Evolutionary conservation across 768 basidiomycete species (phyloP), one percentile per base, ranked within the genome.

Genomic region (Russula virescens): DNA sequence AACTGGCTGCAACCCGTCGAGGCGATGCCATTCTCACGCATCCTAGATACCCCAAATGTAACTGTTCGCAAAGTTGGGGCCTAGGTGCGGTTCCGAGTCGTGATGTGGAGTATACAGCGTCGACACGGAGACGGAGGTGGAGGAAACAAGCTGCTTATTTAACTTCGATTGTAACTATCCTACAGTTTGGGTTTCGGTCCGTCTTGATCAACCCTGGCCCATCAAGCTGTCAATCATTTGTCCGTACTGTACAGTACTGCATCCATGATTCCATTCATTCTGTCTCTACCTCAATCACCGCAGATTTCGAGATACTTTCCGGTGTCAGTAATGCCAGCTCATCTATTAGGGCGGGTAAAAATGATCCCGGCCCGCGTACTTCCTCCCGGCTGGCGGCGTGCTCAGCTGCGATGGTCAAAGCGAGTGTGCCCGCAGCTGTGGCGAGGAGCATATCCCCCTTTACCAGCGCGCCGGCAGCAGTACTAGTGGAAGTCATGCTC

Each of bases 1-100:
- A 98, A 97, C 71, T 97, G 95, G 95, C 76, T 98, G 61, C 95
- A 98, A 71, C 94, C 95, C 1, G 93, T 93, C 3, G 66, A 76
- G 11, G 81, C 78, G 14, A 88, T 91, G 87, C 91, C 94, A 1
- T 97, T 98, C 75, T 80, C 85, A 26, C 80, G 74, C 65, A 75
- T 89, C 26, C 69, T 89, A 8, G 73, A 75, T 42, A 60, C 58
- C 2, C 74, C 73, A 35, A 73, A 72, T 58, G 49, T 63, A 1
- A 65, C 57, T 16, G 61, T 69, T 3, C 62, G 70, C 19, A 50
- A 60, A 5, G 60, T 69, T 13, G 65, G 61, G n/a, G 68, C 58
- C 14, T 68, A 56, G 60, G 10, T 40, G 1, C 8, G 35, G 45
- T 55, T 28, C 28, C 38, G 28, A 31, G n/a, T 28, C 26, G 19